Percentiles rank a stretch among this genome's conserved stretches.
phyloP scores from a whole-genome alignment of 768 basidiomycete genomes.

The Calocybe gangraenosa region DNA sequence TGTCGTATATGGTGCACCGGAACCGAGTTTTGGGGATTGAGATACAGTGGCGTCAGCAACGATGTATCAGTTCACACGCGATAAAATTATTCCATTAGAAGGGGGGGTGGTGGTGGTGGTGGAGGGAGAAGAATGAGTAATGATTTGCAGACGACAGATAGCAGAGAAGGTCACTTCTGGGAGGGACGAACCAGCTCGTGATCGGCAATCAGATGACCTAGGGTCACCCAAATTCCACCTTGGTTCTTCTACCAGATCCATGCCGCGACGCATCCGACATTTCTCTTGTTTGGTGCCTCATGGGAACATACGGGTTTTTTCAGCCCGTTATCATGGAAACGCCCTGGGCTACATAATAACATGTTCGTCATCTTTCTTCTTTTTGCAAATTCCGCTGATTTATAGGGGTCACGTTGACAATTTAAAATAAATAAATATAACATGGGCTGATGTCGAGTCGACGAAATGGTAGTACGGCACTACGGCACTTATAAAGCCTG shows the following conservation, averaged over 20 bases:
- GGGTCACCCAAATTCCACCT: neutral
- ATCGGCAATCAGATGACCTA: constrained; percentile 3
- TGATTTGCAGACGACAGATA: neutral
- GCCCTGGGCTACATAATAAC: neutral
- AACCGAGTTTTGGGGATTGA: neutral
- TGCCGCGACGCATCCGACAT: constrained; percentile 5
- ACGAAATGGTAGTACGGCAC: no score
- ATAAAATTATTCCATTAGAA: no score
- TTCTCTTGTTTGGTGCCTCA: neutral
- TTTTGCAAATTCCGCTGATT: no score
- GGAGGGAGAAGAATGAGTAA: neutral
- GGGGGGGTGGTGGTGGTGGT: no score
- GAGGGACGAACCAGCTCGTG: constrained; percentile 2
- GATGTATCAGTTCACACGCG: neutral
- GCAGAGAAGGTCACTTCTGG: neutral
- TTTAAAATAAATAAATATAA: no score
- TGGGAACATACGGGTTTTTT: neutral
- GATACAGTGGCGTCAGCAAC: neutral
- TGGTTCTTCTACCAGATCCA: neutral
- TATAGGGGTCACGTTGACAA: no score
- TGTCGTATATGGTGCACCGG: constrained; percentile 1
- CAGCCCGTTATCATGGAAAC: constrained; percentile 1
- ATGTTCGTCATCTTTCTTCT: neutral
- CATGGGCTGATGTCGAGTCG: no score
- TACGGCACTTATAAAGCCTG: no score